Percentiles rank a stretch among this genome's conserved stretches.
These are phyloP conservation scores for Ascochyta viciae-villosae DNA, from an alignment of 2,329 filamentous ascomycete species.

Conservation along the genomic window DNA sequence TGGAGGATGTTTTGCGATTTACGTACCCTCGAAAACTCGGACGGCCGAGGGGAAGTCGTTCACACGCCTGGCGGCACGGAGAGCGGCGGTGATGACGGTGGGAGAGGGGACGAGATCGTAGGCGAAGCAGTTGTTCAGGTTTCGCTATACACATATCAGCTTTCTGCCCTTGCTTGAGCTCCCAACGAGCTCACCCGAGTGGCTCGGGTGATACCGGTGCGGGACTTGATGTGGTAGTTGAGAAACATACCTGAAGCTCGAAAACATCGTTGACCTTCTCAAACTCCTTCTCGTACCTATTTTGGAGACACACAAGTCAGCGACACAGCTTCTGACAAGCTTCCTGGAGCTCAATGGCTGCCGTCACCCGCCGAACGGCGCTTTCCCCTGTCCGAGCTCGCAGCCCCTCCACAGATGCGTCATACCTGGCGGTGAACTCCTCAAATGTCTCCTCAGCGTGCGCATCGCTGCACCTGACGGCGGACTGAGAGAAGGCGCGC, in stretches of 20 bases:
- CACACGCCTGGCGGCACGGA: conserved; percentile 92
- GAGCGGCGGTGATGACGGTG: conserved; percentile 86
- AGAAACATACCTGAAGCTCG: conserved; percentile 87
- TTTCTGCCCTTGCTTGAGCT: not conserved
- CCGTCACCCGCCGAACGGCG: conserved; percentile 21
- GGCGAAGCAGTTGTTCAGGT: conserved; percentile 99
- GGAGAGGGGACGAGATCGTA: conserved; percentile 99
- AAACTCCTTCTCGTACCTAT: conserved; percentile 99
- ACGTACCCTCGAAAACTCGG: conserved; percentile 95
- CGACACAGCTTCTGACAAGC: conserved; percentile 26
- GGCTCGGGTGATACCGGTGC: conserved; percentile 25
- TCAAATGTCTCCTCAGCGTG: conserved; percentile 98
- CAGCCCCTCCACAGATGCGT: conserved; percentile 31
- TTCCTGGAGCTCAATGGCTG: conserved; percentile 41
- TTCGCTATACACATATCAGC: conserved; percentile 65
- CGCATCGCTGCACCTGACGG: conserved; percentile 53
- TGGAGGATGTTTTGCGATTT: not conserved
- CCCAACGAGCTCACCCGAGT: conserved; percentile 12
- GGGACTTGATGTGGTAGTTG: conserved; percentile 6
- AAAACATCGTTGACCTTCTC: conserved; percentile 97
- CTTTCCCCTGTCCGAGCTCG: conserved; percentile 19
- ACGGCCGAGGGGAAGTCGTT: conserved; percentile 99
- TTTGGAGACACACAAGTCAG: conserved; percentile 34
- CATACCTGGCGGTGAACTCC: conserved; percentile 96
- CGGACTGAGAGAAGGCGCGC: conserved; percentile 61